Base-by-base conservation (phyloP, 768 basidiomycete genomes). In the Amanita jacksonii region DNA sequence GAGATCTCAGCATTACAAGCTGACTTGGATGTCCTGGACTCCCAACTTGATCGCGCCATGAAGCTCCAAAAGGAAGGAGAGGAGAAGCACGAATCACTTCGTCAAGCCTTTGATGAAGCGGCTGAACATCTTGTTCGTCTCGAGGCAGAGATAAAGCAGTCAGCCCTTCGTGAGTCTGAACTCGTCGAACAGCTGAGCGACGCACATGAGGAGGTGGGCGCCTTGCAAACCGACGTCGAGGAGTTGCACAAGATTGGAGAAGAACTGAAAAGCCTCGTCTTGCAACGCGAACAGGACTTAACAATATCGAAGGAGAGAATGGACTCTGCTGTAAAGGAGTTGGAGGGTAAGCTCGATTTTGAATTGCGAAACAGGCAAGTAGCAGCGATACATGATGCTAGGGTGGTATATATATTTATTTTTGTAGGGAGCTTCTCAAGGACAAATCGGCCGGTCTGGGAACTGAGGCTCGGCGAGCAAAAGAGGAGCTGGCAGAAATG, bases 1-100 rank as follows among this genome's bases (percentile, higher is more conserved):
- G 91, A 93, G 53, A 73, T 93, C 10, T 65, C 67, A 1, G 77
- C 81, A 1, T 62, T 96, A 16, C 89, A 96, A 52, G 68, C 70
- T 3, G 93, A 97, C 54, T 70, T 94, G 35, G 87, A 92, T 45
- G 71, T 78, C 2, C 68, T 94, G 9, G 89, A 93, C 53, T 82
- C 81, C 3, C 90, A 97, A 54, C 72, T 94, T 7, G 87, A 87
- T 45, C 75, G 84, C 6, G 82, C 85, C 0, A 69, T 91, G 55
- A 71, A 75, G 30, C 68, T 82, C 33, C 85, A 89, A 60, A 86
- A 82, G 59, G 79, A 86, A 52, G 77, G 73, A 33, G 85, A 90
- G 48, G 82, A 85, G 59, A 86, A 85, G 54, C 76, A 86, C 47
- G 77, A 80, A 46, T 69, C 76, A 10, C 67, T 89, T 39, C 72